A percentile compares a stretch with the other conserved stretches of the same genome.
These are phyloP conservation scores for Leccinellum rugosiceps DNA, from an alignment of 768 basidiomycete genomes.

Conservation along the genomic window DNA sequence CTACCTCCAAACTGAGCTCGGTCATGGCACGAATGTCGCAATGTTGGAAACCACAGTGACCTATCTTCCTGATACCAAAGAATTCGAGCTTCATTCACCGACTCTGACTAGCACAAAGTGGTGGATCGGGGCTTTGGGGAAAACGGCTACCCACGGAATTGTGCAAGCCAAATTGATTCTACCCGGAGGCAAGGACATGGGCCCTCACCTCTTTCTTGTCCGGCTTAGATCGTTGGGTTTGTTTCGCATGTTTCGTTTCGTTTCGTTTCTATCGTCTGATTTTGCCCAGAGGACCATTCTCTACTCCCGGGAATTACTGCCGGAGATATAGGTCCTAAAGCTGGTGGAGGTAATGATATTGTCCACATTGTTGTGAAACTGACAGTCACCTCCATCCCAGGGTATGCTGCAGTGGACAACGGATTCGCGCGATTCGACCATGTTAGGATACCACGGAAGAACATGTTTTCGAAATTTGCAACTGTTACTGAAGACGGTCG, in stretches of 20 bases:
- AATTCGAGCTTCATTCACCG: slow-evolving; percentile 77
- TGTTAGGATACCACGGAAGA: slow-evolving; percentile 61
- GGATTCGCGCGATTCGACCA: slow-evolving; percentile 67
- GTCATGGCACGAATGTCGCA: slow-evolving; percentile 70
- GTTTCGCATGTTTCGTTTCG: not conserved
- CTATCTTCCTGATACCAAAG: slow-evolving; percentile 58
- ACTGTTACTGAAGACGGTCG: slow-evolving; percentile 60
- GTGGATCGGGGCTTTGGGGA: slow-evolving; percentile 77
- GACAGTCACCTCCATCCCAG: slow-evolving; percentile 27
- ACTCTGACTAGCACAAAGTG: slow-evolving; percentile 74
- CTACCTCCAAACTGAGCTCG: slow-evolving; percentile 77
- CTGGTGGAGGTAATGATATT: slow-evolving; percentile 29
- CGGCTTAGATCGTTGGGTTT: slow-evolving; percentile 62
- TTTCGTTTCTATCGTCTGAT: not conserved
- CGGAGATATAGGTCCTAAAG: slow-evolving; percentile 60
- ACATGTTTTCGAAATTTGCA: slow-evolving; percentile 77
- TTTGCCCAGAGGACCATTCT: slow-evolving; percentile 51
- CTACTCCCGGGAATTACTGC: slow-evolving; percentile 57
- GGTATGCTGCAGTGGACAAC: slow-evolving; percentile 55
- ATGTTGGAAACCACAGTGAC: slow-evolving; percentile 74
- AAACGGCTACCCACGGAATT: slow-evolving; percentile 71
- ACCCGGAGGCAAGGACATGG: slow-evolving; percentile 55
- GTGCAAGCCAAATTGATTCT: slow-evolving; percentile 74
- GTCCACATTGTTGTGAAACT: not conserved
- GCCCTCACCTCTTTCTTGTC: slow-evolving; percentile 74